Percentiles rank a stretch among this genome's conserved stretches.
These are phyloP conservation scores for Zygosaccharomyces bailii DNA, from an alignment of 805 yeast species.

Conservation along the genomic window DNA sequence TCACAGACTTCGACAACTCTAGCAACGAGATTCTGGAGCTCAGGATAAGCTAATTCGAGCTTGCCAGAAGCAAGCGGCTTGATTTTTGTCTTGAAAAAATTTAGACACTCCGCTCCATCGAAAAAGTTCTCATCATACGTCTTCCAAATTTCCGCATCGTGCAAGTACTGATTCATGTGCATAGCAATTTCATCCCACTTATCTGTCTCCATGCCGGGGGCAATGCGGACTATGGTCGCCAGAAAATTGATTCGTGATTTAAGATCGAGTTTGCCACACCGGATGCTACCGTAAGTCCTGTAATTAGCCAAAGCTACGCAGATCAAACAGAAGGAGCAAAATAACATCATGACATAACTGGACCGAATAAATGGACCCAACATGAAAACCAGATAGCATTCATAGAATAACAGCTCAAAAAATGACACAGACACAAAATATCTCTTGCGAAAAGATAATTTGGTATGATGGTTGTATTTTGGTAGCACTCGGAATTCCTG, in stretches of 20 bases:
- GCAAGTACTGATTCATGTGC: background rate
- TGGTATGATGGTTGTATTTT: too few relatives aligned
- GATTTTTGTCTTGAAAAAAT: background rate
- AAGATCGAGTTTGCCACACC: background rate
- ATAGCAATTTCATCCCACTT: conserved; percentile 7
- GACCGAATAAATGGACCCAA: background rate
- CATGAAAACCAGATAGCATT: too few relatives aligned
- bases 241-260: conserved; percentile 1
- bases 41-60: background rate
- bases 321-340: too few relatives aligned
- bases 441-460: too few relatives aligned
- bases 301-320: too few relatives aligned
- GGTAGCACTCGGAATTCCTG: background rate
- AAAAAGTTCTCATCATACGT: background rate
- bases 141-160: background rate
- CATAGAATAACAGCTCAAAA: too few relatives aligned
- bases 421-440: too few relatives aligned
- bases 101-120: background rate
- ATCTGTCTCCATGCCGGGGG: conserved; percentile 2
- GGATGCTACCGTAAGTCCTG: background rate
- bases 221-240: conserved; percentile 1
- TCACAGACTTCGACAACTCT: background rate
- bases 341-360: background rate
- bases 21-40: background rate
- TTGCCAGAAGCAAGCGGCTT: background rate